Evolutionary conservation across 148 eudicot species (phyloP), one percentile per base, ranked within the genome.

Genomic region (Dianthus caryophyllus): DNA sequence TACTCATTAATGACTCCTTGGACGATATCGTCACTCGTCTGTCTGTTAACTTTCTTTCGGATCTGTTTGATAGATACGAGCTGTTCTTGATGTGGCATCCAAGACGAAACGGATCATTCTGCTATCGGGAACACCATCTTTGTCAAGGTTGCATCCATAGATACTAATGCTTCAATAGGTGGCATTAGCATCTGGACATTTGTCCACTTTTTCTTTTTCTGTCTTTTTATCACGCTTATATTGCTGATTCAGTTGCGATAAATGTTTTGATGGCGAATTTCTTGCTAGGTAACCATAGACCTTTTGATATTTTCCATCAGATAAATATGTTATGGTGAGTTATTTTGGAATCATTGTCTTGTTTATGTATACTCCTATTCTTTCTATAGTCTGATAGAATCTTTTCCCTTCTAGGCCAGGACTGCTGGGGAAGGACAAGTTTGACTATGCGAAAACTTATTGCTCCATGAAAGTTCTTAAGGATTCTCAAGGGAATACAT

Each of bases 281-380:
- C 78, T 67, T 85, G 86, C 87, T 94, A 86, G 90, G 88, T 90
- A 91, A 83, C 81, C 69, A 82, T 83, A 95, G 99, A 79, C 99
- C 99, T 31, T 95, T 77, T 77, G 99, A 95, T 85, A 90, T 95
- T 59, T 95, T 83, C 73, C 97, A 95, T 85, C 99, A 95, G 81
- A 84, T 95, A 78, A 82, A 90, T 77, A 90, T 95, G 75, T 72
- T 95, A 62, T 95, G 99, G 99, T 95, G 81, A 88, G 87, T 66
- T 69, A 71, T 25, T 67, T 20, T 52, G 46, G 31, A 65, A 29
- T 33, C 57, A 58, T 57, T 67, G 22, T 46, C 57, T 67, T 71
- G 69, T n/a, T 48, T 55, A 50, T 67, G 63, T 18, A 39, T 57
- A 27, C 14, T n/a, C 51, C 44, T 55, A 3, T 54, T 53, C 47